Conservation (phyloP, 179 eudicot species). For the Heliamphora pulchella region DNA sequence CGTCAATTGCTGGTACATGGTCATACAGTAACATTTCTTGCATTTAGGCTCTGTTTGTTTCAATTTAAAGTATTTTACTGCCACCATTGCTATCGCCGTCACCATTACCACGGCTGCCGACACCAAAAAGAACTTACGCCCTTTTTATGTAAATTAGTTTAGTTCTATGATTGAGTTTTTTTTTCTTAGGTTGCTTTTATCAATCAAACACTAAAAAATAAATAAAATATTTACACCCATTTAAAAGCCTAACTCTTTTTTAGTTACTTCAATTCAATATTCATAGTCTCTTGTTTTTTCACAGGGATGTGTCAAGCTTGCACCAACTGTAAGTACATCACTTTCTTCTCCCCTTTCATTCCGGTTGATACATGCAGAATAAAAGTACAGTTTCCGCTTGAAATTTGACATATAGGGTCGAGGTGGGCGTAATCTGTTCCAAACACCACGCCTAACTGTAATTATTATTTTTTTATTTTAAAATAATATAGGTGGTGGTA, state of each 20-base stretch:
- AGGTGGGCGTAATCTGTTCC: too few species aligned
- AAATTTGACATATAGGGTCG: too few species aligned
- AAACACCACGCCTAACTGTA: too few species aligned
- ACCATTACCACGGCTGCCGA: too few species aligned
- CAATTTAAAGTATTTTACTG: neutral
- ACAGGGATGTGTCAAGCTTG: conserved; percentile 20
- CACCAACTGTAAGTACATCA: conserved; percentile 23
- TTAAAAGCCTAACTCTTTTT: neutral
- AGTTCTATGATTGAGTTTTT: too few species aligned
- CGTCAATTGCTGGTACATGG: neutral
- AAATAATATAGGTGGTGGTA: neutral
- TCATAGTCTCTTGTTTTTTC: neutral
- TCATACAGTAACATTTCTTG: neutral
- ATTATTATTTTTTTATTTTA: neutral
- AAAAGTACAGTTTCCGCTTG: too few species aligned
- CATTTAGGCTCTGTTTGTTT: neutral
- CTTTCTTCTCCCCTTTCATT: neutral
- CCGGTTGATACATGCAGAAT: too few species aligned
- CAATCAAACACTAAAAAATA: too few species aligned
- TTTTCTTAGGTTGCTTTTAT: too few species aligned
- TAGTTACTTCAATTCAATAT: neutral
- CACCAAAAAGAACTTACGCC: too few species aligned
- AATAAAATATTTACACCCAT: neutral
- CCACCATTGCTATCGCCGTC: too few species aligned
- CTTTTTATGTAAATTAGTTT: too few species aligned